These are phyloP conservation scores for Fusarium continuum DNA, from an alignment of 2,329 filamentous ascomycete species.

Conservation along the genomic window DNA sequence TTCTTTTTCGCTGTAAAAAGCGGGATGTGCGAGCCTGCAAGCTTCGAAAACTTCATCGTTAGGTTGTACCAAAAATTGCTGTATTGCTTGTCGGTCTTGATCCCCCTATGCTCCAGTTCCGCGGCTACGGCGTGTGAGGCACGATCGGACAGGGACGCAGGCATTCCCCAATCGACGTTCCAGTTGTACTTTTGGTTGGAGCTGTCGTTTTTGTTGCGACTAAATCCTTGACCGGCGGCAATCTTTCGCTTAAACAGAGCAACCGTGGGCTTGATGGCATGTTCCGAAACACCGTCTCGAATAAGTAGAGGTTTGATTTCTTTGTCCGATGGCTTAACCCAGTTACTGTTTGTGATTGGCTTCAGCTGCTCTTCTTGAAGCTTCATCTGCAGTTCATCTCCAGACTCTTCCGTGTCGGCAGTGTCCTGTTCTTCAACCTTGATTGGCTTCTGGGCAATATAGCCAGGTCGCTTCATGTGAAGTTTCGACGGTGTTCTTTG, in stretches of 20 bases:
- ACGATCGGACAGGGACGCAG: constrained; percentile 4
- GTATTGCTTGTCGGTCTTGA: constrained; percentile 26
- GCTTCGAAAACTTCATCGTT: constrained; percentile 32
- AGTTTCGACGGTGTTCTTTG: constrained; percentile 20
- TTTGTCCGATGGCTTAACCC: constrained; percentile 7
- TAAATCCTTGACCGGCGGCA: constrained; percentile 23
- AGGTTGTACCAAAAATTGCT: constrained; percentile 42
- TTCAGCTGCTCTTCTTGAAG: constrained; percentile 2
- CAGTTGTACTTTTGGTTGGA: constrained; percentile 21
- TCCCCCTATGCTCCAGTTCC: constrained; percentile 27
- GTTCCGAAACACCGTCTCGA: constrained; percentile 38
- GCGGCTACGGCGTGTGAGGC: constrained; percentile 13
- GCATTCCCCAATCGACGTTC: constrained; percentile 25
- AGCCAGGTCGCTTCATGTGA: not conserved
- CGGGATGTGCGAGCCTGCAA: constrained; percentile 31
- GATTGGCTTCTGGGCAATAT: not conserved
- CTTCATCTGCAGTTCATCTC: constrained; percentile 6
- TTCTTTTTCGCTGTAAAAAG: constrained; percentile 41
- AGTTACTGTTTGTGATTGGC: not conserved
- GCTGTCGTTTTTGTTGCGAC: not conserved
- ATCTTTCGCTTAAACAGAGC: constrained; percentile 30
- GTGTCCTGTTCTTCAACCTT: not conserved
- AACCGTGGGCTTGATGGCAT: constrained; percentile 39
- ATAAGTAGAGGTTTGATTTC: constrained; percentile 31
- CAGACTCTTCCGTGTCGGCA: not conserved